phyloP scores from a whole-genome alignment of 768 basidiomycete genomes.

The Phylloporus rhodoxanthus region DNA sequence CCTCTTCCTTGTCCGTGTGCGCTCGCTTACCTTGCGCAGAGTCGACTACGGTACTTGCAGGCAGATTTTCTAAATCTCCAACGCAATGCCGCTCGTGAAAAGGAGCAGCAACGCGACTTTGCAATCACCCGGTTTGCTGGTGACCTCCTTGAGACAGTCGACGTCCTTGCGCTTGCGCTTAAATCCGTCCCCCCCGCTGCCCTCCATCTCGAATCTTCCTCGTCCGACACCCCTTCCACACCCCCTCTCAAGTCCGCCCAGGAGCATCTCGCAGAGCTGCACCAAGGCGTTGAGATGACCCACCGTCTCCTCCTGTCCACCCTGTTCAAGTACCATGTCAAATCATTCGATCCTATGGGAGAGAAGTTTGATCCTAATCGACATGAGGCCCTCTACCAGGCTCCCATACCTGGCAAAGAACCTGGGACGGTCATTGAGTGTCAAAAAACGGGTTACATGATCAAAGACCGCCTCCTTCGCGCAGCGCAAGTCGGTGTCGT shows the following conservation, averaged over 20 bases:
- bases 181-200: slow-evolving; percentile 64
- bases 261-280: slow-evolving; percentile 61
- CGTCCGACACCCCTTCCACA: slow-evolving; percentile 16
- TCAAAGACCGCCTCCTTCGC: slow-evolving; percentile 88
- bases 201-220: slow-evolving; percentile 28
- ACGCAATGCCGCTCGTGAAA: slow-evolving; percentile 85
- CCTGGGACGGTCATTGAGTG: slow-evolving; percentile 88
- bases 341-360: slow-evolving; percentile 86
- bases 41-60: slow-evolving; percentile 83
- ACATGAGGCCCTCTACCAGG: slow-evolving; percentile 95
- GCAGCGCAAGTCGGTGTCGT: slow-evolving; percentile 97
- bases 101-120: slow-evolving; percentile 87
- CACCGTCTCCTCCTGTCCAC: slow-evolving; percentile 86
- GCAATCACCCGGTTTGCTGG: slow-evolving; percentile 87
- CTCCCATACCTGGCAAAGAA: slow-evolving; percentile 82
- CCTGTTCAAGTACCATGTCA: slow-evolving; percentile 87
- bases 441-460: slow-evolving; percentile 86
- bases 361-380: slow-evolving; percentile 92
- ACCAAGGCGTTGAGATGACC: slow-evolving; percentile 87
- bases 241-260: slow-evolving; percentile 44
- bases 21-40: slow-evolving; percentile 38
- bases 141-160: slow-evolving; percentile 86
- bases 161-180: slow-evolving; percentile 81
- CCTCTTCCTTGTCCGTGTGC: background rate
- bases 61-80: slow-evolving; percentile 96